These are phyloP conservation scores for Calocybe gangraenosa DNA, from an alignment of 768 basidiomycete species.

Conservation along the genomic window DNA sequence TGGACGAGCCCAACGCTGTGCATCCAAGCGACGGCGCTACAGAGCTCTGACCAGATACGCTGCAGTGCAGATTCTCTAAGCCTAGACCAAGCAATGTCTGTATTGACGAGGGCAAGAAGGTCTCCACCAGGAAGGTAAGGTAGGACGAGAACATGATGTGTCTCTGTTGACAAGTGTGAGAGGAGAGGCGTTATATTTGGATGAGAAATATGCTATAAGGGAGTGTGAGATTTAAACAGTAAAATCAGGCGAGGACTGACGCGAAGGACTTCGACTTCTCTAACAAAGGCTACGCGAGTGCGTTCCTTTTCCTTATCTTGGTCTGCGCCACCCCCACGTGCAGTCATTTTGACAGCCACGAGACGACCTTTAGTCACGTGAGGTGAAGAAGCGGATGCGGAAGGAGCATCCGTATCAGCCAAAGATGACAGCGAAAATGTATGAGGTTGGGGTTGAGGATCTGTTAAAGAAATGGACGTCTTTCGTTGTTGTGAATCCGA, in stretches of 20 bases:
- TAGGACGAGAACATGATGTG: constrained; percentile 76
- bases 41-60: constrained; percentile 74
- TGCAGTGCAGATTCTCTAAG: constrained; percentile 46
- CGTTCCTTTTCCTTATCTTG: constrained; percentile 57
- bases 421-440: not conserved
- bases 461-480: constrained; percentile 8
- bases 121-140: constrained; percentile 79
- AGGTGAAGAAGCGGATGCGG: not conserved
- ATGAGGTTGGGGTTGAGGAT: not conserved
- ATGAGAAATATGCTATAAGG: constrained; percentile 66
- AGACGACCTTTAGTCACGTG: constrained; percentile 16
- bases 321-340: constrained; percentile 32
- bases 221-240: not conserved
- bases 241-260: constrained; percentile 25
- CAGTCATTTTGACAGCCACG: constrained; percentile 47
- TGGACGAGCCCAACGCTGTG: constrained; percentile 83
- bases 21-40: constrained; percentile 81
- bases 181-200: constrained; percentile 74
- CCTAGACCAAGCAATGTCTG: constrained; percentile 39
- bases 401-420: too few relatives aligned
- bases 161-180: constrained; percentile 63
- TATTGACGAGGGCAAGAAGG: constrained; percentile 70
- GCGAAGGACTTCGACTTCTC: constrained; percentile 83
- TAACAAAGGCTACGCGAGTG: constrained; percentile 71
- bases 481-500: constrained; percentile 2